Conservation (phyloP, 2,329 filamentous ascomycete species). For the Fusarium multiceps region DNA sequence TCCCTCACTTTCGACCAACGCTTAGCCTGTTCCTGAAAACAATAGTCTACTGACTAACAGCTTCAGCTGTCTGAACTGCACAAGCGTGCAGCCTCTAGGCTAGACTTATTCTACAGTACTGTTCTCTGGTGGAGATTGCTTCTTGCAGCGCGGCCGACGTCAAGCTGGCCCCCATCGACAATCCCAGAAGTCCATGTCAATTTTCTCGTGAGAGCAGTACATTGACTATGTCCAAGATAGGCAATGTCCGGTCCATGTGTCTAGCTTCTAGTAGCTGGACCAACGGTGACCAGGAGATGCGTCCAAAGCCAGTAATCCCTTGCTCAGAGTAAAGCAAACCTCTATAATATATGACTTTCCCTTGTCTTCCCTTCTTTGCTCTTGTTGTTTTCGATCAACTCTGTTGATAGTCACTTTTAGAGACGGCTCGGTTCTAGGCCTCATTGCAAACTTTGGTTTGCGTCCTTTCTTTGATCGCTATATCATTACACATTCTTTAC, state of each 20-base stretch:
- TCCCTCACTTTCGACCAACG: slow-evolving; percentile 20
- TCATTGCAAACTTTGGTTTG: slow-evolving; percentile 52
- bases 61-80: slow-evolving; percentile 16
- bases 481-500: slow-evolving; percentile 48
- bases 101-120: slow-evolving; percentile 8
- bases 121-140: slow-evolving; percentile 37
- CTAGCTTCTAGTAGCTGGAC: slow-evolving; percentile 17
- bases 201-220: slow-evolving; percentile 10
- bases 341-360: slow-evolving; percentile 16
- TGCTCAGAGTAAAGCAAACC: neutral
- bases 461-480: slow-evolving; percentile 54
- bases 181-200: slow-evolving; percentile 4
- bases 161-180: slow-evolving; percentile 8
- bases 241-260: slow-evolving; percentile 40
- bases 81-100: slow-evolving; percentile 8
- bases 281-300: slow-evolving; percentile 16
- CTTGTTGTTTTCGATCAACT: slow-evolving; percentile 35
- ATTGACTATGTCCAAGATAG: slow-evolving; percentile 33
- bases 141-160: slow-evolving; percentile 5
- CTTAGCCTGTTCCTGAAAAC: slow-evolving; percentile 51
- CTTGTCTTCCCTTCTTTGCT: slow-evolving; percentile 13
- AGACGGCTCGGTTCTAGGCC: slow-evolving; percentile 49
- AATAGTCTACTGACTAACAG: slow-evolving; percentile 8
- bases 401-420: slow-evolving; percentile 41
- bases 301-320: slow-evolving; percentile 5